Conservation (phyloP, 768 basidiomycete species). For the Lepiota brunneoincarnata region DNA sequence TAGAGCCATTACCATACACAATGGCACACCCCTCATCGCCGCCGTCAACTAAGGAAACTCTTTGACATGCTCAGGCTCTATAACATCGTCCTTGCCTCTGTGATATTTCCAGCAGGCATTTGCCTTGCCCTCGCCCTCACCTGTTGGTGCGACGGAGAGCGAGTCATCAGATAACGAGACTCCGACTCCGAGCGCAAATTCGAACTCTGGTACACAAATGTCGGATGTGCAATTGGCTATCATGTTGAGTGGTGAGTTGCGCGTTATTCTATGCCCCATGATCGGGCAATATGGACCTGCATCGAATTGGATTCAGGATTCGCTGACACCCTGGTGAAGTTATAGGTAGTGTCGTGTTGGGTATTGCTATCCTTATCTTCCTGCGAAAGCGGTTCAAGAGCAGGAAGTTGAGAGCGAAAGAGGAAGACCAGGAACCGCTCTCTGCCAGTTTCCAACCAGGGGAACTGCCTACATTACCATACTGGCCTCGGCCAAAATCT, state of each 20-base stretch:
- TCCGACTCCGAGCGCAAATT: neutral
- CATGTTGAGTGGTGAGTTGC: slow-evolving; percentile 3
- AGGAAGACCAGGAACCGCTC: slow-evolving; percentile 4
- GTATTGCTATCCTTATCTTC: neutral
- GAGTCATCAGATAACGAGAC: neutral
- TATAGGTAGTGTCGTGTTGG: neutral
- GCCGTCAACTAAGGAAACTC: no score
- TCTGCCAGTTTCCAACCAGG: slow-evolving; percentile 12
- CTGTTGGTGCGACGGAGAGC: no score
- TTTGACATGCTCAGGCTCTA: no score
- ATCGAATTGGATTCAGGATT: neutral
- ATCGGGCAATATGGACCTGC: no score
- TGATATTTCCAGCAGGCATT: no score
- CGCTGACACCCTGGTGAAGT: slow-evolving; percentile 1
- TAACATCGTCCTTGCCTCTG: no score
- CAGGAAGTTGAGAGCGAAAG: neutral
- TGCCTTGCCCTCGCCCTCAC: no score
- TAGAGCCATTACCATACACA: no score
- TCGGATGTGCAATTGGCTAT: neutral
- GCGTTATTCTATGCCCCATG: neutral
- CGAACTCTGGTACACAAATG: neutral
- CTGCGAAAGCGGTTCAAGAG: neutral
- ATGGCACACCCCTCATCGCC: no score
- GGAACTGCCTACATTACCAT: slow-evolving; percentile 6
- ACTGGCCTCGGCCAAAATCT: neutral